Base-by-base conservation (phyloP, 1,139 yeast genomes). In the Schwanniomyces etchellsii region DNA sequence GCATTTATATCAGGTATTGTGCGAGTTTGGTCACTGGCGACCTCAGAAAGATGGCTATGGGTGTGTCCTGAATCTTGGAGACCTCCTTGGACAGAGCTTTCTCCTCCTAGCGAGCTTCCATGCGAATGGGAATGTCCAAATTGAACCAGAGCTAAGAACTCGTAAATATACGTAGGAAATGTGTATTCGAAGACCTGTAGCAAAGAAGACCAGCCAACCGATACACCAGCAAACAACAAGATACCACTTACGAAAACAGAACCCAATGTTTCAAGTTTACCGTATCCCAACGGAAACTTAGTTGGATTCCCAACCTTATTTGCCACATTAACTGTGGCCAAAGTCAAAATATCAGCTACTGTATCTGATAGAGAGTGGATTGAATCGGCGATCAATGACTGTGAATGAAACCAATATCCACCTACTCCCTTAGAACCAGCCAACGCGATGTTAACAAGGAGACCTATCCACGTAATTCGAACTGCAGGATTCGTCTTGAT, bases 391-490 rank as follows among this genome's bases (percentile, higher is more conserved):
- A 89, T 56, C 36, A 91, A 69, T 1, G 96, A 91, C 55, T 89
- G 96, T 0, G 98, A 91, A 54, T 91, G 95, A 71, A 91, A 91
- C 28, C 77, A 77, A 12, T 86, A 68, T 3, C 98, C 98, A 16
- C 97, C 97, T 16, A 79, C 55, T 15, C 88, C 91, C 52, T 91
- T 91, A 18, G 93, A 80, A 5, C 74, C 64, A 0, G 95, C 96
- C 81, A 91, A 80, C 13, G 82, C 77, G 11, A 86, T 74, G 49
- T 91, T 91, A 31, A 84, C 86, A 20, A 80, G 57, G 26, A 91
- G 66, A 0, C 98, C 98, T 30, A 89, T 66, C 86, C 95, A 82
- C 1, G 98, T 91, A 47, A 91, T 88, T 40, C 94, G 70, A 12
- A 88, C 95, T 5, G 95, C 96, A 1, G 96, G 95, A 52, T 86